Conservation (phyloP, 2,329 filamentous ascomycete species). For the Fusarium palustre region DNA sequence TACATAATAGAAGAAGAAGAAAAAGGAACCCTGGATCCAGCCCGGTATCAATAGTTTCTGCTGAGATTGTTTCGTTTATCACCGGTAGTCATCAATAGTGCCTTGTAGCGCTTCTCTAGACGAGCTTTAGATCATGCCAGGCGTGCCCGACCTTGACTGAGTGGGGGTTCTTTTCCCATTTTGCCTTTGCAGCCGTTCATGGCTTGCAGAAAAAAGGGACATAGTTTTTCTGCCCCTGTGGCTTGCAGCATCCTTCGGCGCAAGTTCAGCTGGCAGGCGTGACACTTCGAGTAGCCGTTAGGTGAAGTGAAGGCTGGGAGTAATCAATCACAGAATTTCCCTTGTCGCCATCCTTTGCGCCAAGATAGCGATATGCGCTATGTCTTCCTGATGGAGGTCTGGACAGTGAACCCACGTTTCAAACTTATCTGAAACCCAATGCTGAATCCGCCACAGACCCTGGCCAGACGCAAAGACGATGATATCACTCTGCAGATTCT, state of each 20-base stretch:
- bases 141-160: not conserved
- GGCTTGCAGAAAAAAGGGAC: not conserved
- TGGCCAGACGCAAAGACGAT: not conserved
- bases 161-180: constrained; percentile 13
- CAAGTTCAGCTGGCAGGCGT: constrained; percentile 1
- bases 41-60: constrained; percentile 31
- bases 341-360: constrained; percentile 1
- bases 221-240: constrained; percentile 25
- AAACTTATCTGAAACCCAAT: constrained; percentile 34
- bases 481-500: not conserved
- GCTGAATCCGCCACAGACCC: constrained; percentile 26
- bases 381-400: constrained; percentile 14
- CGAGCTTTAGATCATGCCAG: constrained; percentile 18
- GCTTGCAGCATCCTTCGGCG: constrained; percentile 19
- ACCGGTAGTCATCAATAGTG: constrained; percentile 36
- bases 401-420: constrained; percentile 25
- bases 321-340: constrained; percentile 20
- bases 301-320: constrained; percentile 8
- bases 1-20: not conserved
- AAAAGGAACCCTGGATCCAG: constrained; percentile 29
- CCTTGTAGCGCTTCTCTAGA: constrained; percentile 15
- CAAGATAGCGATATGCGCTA: constrained; percentile 19
- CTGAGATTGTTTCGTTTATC: constrained; percentile 41
- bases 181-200: constrained; percentile 10
- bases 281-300: constrained; percentile 10